phyloP scores from a whole-genome alignment of 2,329 filamentous ascomycete species.

The Grosmannia huntii region DNA sequence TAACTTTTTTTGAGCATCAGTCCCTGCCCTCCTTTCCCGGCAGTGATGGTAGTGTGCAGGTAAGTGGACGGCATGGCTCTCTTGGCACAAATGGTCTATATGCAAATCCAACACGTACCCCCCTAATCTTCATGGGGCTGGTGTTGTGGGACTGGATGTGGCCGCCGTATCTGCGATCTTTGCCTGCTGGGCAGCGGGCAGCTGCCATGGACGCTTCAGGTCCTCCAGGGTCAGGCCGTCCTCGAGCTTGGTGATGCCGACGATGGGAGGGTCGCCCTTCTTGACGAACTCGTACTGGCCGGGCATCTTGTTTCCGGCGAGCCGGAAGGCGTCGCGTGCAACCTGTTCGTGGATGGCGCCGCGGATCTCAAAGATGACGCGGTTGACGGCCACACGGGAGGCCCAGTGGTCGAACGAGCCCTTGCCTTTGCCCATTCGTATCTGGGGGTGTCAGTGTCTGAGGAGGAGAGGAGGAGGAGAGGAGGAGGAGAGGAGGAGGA shows the following conservation, averaged over 20 bases:
- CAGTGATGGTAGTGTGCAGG: no score
- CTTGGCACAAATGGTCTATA: no score
- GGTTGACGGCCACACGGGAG: constrained; percentile 75
- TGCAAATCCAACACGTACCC: no score
- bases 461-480: constrained; percentile 3
- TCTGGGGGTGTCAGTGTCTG: constrained; percentile 27
- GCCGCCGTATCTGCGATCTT: not conserved
- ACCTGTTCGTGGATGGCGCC: constrained; percentile 91
- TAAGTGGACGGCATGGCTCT: no score
- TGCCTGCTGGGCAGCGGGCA: constrained; percentile 14
- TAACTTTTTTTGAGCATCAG: no score
- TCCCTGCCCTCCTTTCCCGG: no score
- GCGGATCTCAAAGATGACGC: constrained; percentile 84
- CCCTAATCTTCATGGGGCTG: not conserved
- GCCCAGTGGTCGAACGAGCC: constrained; percentile 97
- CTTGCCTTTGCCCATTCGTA: constrained; percentile 98
- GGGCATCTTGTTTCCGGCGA: constrained; percentile 90
- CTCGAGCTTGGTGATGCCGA: constrained; percentile 81
- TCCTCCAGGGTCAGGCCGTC: constrained; percentile 72
- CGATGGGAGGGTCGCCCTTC: constrained; percentile 79
- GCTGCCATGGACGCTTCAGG: constrained; percentile 66
- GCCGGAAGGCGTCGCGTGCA: constrained; percentile 79
- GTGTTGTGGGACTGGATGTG: not conserved
- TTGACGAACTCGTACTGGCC: constrained; percentile 86
- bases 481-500: no score